Evolutionary conservation across 768 basidiomycete genomes (phyloP).

Genomic region (Lyophyllum decastes): DNA sequence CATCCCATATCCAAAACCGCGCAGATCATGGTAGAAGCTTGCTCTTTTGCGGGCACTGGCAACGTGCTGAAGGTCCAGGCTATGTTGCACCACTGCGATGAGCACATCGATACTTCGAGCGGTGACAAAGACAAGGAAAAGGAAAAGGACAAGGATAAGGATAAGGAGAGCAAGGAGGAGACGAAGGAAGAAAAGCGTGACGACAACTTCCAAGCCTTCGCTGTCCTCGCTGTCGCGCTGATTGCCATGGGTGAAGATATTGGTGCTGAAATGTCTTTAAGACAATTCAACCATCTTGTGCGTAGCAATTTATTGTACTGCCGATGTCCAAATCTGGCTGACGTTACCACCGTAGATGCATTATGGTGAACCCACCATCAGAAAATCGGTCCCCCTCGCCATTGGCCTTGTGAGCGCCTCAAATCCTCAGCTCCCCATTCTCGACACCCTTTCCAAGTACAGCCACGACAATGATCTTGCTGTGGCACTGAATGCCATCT

Average conservation of each 20-base stretch:
- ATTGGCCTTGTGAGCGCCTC: slow-evolving; percentile 94
- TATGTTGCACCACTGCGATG: slow-evolving; percentile 92
- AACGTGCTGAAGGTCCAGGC: slow-evolving; percentile 92
- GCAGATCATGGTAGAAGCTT: slow-evolving; percentile 89
- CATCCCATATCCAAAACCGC: slow-evolving; percentile 91
- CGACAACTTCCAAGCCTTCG: slow-evolving; percentile 88
- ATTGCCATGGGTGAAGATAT: slow-evolving; percentile 99
- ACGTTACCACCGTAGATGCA: slow-evolving; percentile 73
- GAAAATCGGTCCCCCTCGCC: slow-evolving; percentile 91
- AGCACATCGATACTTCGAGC: slow-evolving; percentile 73
- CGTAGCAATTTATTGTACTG: slow-evolving; percentile 23
- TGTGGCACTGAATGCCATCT: slow-evolving; percentile 95
- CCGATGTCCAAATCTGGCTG: slow-evolving; percentile 9
- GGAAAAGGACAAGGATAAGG: slow-evolving; percentile 39
- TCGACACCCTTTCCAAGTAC: slow-evolving; percentile 98
- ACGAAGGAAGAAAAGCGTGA: slow-evolving; percentile 48
- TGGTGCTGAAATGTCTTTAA: slow-evolving; percentile 95
- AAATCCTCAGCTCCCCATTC: slow-evolving; percentile 90
- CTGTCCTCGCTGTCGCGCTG: slow-evolving; percentile 90
- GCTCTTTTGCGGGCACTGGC: slow-evolving; percentile 92
- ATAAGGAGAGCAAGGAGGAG: slow-evolving; percentile 60
- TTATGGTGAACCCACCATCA: slow-evolving; percentile 91
- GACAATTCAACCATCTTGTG: slow-evolving; percentile 97
- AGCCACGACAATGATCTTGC: slow-evolving; percentile 98
- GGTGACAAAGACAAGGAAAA: slow-evolving; percentile 52